Evolutionary conservation across 768 basidiomycete species (phyloP).

Genomic region (Xerocomellus chrysenteron): DNA sequence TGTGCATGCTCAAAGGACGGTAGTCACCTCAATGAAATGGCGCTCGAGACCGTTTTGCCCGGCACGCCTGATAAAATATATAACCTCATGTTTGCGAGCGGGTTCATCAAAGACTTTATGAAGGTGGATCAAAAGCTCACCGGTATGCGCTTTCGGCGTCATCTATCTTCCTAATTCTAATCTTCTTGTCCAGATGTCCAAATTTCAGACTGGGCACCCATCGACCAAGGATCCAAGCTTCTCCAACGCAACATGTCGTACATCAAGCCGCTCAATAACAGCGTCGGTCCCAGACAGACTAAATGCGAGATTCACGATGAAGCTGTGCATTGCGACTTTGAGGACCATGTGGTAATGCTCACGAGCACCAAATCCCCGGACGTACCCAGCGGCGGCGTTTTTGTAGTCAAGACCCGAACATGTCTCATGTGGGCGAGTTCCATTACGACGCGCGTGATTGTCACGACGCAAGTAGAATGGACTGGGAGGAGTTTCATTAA

Average conservation of each 20-base stretch:
- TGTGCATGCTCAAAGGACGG: slow-evolving; percentile 75
- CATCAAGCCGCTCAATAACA: slow-evolving; percentile 87
- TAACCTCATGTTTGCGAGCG: slow-evolving; percentile 94
- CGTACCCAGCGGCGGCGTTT: slow-evolving; percentile 91
- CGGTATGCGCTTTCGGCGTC: slow-evolving; percentile 49
- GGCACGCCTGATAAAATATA: slow-evolving; percentile 95
- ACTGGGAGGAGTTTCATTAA: slow-evolving; percentile 96
- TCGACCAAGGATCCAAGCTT: slow-evolving; percentile 56
- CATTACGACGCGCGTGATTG: slow-evolving; percentile 72
- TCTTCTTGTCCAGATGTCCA: slow-evolving; percentile 68
- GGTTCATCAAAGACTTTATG: slow-evolving; percentile 95
- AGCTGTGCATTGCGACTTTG: slow-evolving; percentile 73
- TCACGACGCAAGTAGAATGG: slow-evolving; percentile 95
- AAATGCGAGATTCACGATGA: slow-evolving; percentile 96
- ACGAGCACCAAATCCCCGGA: slow-evolving; percentile 94
- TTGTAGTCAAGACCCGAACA: slow-evolving; percentile 90
- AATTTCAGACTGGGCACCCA: slow-evolving; percentile 91
- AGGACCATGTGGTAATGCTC: slow-evolving; percentile 76
- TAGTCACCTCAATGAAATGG: slow-evolving; percentile 67
- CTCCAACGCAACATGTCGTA: slow-evolving; percentile 91
- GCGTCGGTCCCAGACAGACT: slow-evolving; percentile 90
- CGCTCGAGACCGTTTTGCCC: slow-evolving; percentile 77
- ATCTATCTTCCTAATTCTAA: background rate
- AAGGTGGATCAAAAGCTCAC: slow-evolving; percentile 80
- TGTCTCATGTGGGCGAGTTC: slow-evolving; percentile 93